Evolutionary conservation across 2,329 filamentous ascomycete genomes (phyloP).

Genomic region (Colletotrichum australisinense): DNA sequence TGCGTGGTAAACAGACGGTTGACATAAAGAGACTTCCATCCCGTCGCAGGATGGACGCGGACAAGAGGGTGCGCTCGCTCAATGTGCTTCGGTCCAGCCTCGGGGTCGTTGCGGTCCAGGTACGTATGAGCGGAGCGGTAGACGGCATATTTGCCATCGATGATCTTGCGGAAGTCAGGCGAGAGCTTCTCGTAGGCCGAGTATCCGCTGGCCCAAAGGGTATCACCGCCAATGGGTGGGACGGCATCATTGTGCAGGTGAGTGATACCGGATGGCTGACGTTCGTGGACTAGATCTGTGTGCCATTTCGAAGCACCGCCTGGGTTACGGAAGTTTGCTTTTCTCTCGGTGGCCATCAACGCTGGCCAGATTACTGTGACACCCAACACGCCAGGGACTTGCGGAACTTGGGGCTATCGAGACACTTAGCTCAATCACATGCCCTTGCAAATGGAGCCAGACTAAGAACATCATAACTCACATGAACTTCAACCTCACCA

Average conservation of each 20-base stretch:
- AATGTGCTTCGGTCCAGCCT: constrained; percentile 72
- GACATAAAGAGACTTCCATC: constrained; percentile 80
- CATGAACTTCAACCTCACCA: constrained; percentile 76
- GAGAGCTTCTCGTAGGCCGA: constrained; percentile 79
- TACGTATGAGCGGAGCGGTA: constrained; percentile 76
- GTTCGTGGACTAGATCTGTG: constrained; percentile 77
- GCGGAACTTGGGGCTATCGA: constrained; percentile 73
- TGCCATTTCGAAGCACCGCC: constrained; percentile 78
- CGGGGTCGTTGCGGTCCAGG: constrained; percentile 71
- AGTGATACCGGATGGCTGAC: constrained; percentile 76
- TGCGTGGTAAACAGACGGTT: constrained; percentile 76
- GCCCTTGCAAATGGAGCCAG: no score
- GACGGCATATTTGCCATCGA: constrained; percentile 74
- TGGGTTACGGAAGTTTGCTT: constrained; percentile 72
- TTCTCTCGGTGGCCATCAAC: constrained; percentile 69
- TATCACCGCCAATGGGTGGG: constrained; percentile 74
- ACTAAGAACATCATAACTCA: constrained; percentile 46
- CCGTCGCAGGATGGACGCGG: constrained; percentile 77
- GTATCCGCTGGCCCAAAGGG: constrained; percentile 79
- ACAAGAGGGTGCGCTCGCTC: constrained; percentile 77
- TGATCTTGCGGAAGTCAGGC: constrained; percentile 75
- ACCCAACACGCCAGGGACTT: constrained; percentile 75
- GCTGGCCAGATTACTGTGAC: constrained; percentile 78
- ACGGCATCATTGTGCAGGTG: constrained; percentile 78
- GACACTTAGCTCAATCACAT: no score